These are phyloP conservation scores for Candida hungchunana DNA, from an alignment of 805 yeast genomes.

Conservation along the genomic window DNA sequence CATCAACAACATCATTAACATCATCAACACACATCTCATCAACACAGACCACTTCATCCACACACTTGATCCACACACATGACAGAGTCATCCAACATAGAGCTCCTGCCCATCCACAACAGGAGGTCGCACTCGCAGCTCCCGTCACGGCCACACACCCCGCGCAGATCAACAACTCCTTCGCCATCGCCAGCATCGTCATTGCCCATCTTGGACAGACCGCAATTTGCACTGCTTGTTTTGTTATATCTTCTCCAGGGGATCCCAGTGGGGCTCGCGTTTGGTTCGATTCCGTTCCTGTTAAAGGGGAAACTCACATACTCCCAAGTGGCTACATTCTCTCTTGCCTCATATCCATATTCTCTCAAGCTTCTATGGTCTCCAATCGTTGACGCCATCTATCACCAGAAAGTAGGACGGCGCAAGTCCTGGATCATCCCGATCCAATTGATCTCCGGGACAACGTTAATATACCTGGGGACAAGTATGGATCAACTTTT, in stretches of 20 bases:
- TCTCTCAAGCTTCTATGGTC: slow-evolving; percentile 92
- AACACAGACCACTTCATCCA: background rate
- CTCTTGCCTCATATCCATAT: slow-evolving; percentile 93
- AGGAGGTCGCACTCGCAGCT: slow-evolving; percentile 16
- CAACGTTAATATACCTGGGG: slow-evolving; percentile 66
- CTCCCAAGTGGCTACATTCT: slow-evolving; percentile 85
- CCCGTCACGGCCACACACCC: slow-evolving; percentile 12
- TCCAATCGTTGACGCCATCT: slow-evolving; percentile 90
- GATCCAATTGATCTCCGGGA: slow-evolving; percentile 75
- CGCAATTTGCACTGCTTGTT: slow-evolving; percentile 70
- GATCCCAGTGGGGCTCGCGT: slow-evolving; percentile 93
- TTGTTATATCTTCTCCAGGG: slow-evolving; percentile 85
- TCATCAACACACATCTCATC: background rate
- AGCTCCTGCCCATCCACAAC: slow-evolving; percentile 22
- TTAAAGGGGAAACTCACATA: slow-evolving; percentile 78
- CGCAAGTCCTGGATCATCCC: slow-evolving; percentile 95
- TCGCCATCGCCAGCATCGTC: slow-evolving; percentile 7
- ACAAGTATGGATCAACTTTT: slow-evolving; percentile 45
- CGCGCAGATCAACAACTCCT: slow-evolving; percentile 2
- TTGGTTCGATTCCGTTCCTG: slow-evolving; percentile 90
- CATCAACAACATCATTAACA: background rate
- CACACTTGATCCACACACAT: background rate
- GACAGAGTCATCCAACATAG: slow-evolving; percentile 15
- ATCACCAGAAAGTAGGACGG: slow-evolving; percentile 64
- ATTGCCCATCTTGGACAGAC: slow-evolving; percentile 49